Evolutionary conservation across 768 basidiomycete genomes (phyloP).

Genomic region (Panus rudis): DNA sequence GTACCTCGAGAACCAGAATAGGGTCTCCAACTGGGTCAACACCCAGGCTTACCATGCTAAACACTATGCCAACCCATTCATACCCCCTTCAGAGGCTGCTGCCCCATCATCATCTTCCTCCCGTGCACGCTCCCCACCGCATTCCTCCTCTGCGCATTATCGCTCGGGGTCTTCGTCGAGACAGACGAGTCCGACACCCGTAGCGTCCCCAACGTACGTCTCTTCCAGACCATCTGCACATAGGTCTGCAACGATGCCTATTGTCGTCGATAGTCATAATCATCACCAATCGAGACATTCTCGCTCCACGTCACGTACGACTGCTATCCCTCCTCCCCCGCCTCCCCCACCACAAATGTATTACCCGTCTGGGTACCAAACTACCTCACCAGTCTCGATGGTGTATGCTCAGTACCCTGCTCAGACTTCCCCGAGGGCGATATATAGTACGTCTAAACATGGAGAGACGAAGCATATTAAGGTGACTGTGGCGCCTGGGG

Average conservation of each 20-base stretch:
- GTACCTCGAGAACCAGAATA: slow-evolving; percentile 19
- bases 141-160: slow-evolving; percentile 5
- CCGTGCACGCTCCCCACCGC: slow-evolving; percentile 3
- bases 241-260: not conserved
- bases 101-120: slow-evolving; percentile 10
- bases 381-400: slow-evolving; percentile 3
- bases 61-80: slow-evolving; percentile 18
- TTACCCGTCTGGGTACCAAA: not conserved
- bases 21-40: slow-evolving; percentile 23
- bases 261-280: slow-evolving; percentile 11
- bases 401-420: not conserved
- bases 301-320: slow-evolving; percentile 14
- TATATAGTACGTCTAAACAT: too few relatives aligned
- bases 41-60: slow-evolving; percentile 14
- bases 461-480: too few relatives aligned
- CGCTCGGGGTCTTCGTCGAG: too few relatives aligned
- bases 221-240: too few relatives aligned
- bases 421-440: too few relatives aligned
- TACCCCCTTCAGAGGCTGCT: slow-evolving; percentile 7
- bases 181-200: slow-evolving; percentile 4
- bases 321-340: not conserved
- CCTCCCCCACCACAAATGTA: slow-evolving; percentile 2
- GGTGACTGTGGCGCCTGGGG: too few relatives aligned
- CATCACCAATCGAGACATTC: slow-evolving; percentile 17
- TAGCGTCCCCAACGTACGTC: not conserved